phyloP scores from a whole-genome alignment of 805 yeast species.

The Blastobotrys peoriensis region DNA sequence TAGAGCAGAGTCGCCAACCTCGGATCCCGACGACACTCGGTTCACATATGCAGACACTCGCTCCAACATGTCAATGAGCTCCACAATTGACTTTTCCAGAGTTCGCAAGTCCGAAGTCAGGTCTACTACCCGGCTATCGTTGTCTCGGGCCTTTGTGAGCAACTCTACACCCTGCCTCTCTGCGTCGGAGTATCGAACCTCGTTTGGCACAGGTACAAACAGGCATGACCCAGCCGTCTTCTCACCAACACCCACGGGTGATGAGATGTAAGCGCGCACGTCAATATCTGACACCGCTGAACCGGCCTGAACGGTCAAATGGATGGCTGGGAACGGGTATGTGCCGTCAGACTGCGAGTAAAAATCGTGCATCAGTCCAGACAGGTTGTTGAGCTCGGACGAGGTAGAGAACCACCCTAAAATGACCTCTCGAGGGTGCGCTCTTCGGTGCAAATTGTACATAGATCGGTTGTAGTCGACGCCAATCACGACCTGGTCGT shows the following conservation, averaged over 20 bases:
- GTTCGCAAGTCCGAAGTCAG: slow-evolving; percentile 29
- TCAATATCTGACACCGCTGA: slow-evolving; percentile 40
- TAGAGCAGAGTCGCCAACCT: slow-evolving; percentile 37
- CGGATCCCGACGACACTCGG: slow-evolving; percentile 22
- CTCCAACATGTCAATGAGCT: slow-evolving; percentile 34
- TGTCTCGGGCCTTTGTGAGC: slow-evolving; percentile 30
- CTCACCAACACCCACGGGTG: slow-evolving; percentile 57
- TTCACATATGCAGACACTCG: slow-evolving; percentile 33
- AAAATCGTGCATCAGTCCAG: slow-evolving; percentile 76
- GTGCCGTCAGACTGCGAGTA: slow-evolving; percentile 68
- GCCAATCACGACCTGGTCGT: slow-evolving; percentile 70
- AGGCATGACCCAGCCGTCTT: slow-evolving; percentile 42
- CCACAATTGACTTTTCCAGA: slow-evolving; percentile 32
- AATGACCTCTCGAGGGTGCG: slow-evolving; percentile 71
- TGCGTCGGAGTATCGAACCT: slow-evolving; percentile 48
- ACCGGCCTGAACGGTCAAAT: slow-evolving; percentile 62
- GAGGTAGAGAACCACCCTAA: slow-evolving; percentile 76
- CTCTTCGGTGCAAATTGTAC: slow-evolving; percentile 64
- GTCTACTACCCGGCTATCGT: slow-evolving; percentile 27
- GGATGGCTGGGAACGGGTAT: slow-evolving; percentile 70
- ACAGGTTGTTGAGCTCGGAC: slow-evolving; percentile 57
- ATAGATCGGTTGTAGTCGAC: slow-evolving; percentile 68
- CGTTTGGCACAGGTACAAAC: slow-evolving; percentile 71
- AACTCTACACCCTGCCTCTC: slow-evolving; percentile 39
- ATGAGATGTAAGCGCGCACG: slow-evolving; percentile 65